Evolutionary conservation across 2,329 filamentous ascomycete species (phyloP).

Genomic region (Lithohypha guttulata): DNA sequence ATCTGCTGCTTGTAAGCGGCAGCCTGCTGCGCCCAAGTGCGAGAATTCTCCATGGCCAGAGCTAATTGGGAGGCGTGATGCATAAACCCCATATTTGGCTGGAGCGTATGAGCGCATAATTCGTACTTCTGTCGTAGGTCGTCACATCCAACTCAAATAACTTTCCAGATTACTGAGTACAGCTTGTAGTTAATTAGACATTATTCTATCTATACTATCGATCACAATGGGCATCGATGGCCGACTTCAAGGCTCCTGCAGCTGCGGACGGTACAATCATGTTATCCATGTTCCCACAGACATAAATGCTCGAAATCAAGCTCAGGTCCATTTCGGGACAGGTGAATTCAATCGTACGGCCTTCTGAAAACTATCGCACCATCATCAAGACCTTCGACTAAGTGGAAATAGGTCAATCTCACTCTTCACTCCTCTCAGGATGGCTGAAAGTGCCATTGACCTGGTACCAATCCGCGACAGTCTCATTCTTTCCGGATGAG

Average conservation of each 20-base stretch:
- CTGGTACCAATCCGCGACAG: constrained; percentile 69
- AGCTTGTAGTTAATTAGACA: background rate
- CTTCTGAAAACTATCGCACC: too few species aligned
- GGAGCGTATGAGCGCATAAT: too few species aligned
- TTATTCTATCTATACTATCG: background rate
- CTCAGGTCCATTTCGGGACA: constrained; percentile 66
- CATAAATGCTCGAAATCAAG: constrained; percentile 33
- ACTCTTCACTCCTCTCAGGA: constrained; percentile 63
- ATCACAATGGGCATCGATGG: background rate
- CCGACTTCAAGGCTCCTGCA: constrained; percentile 62
- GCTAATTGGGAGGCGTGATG: too few species aligned
- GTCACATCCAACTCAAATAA: too few species aligned
- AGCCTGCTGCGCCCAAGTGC: too few species aligned
- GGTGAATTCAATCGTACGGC: constrained; percentile 60
- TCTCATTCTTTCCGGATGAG: constrained; percentile 70
- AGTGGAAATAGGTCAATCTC: constrained; percentile 42
- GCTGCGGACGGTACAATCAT: constrained; percentile 79
- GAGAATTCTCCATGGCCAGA: too few species aligned
- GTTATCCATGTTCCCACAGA: constrained; percentile 56
- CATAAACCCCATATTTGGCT: too few species aligned
- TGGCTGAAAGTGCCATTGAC: constrained; percentile 72
- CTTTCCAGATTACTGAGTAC: too few species aligned
- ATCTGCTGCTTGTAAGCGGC: too few species aligned
- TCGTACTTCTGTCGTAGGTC: too few species aligned
- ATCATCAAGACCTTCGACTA: too few species aligned